Evolutionary conservation across 257 asterid genomes (phyloP).

Genomic region (Linderniella brevidens): DNA sequence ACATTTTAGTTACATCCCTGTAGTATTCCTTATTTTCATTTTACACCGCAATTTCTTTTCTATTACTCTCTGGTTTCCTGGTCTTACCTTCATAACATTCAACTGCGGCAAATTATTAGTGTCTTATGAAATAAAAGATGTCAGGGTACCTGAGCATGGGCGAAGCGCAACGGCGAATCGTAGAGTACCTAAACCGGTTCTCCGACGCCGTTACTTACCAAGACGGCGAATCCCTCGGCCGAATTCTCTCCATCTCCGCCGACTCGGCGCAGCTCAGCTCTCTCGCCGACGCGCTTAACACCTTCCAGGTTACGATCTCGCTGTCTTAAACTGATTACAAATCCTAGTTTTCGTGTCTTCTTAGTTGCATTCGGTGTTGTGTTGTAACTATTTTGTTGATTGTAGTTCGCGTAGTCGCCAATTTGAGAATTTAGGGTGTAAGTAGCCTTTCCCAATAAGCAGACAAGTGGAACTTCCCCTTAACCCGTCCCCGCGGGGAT

Average conservation of each 20-base stretch:
- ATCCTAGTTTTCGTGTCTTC: background rate
- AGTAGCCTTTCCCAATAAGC: too few species aligned
- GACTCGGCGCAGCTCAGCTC: conserved; percentile 41
- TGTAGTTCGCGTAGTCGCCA: too few species aligned
- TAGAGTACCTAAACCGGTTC: conserved; percentile 61
- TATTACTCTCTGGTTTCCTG: too few species aligned
- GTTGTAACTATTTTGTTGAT: too few species aligned
- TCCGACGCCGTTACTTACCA: conserved; percentile 64
- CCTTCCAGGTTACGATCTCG: conserved; percentile 45
- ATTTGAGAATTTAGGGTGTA: too few species aligned
- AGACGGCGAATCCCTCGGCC: conserved; percentile 60
- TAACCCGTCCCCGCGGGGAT: too few species aligned
- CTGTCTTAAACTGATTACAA: background rate
- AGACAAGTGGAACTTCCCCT: too few species aligned
- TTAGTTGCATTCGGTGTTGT: too few species aligned
- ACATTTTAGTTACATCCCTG: too few species aligned
- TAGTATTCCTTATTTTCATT: too few species aligned
- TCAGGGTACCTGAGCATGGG: conserved; percentile 75
- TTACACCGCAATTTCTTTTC: too few species aligned
- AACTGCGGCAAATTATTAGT: conserved; percentile 8
- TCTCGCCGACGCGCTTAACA: conserved; percentile 72
- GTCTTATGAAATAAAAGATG: conserved; percentile 15
- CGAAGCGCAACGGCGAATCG: conserved; percentile 70
- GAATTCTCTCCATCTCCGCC: conserved; percentile 59
- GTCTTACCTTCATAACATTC: conserved; percentile 14